Evolutionary conservation across 2,329 filamentous ascomycete species (phyloP), one percentile per base, ranked within the genome.

Genomic region (Teratosphaeria destructans): DNA sequence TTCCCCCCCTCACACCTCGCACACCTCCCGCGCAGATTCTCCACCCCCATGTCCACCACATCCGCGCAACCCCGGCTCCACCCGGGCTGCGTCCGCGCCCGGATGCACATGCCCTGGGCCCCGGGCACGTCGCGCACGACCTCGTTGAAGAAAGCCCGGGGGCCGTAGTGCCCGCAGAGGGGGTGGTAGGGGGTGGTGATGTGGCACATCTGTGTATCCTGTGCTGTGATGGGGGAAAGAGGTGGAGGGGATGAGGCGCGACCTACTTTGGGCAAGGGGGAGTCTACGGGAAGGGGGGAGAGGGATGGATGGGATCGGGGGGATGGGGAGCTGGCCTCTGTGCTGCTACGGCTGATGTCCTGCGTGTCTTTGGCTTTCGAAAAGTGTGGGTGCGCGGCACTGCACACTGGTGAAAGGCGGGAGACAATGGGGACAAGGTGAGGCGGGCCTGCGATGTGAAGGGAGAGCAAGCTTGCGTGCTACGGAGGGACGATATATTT

Each of bases 101-200:
- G 60, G 10, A 63, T 56, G 43, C 63, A 65, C 12, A 49, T 58
- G 12, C 60, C 63, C 37, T 57, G 57, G 27, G 54, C 32, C 10
- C 61, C 26, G 1, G 6, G 23, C 8, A 52, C n/a, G 12, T 32
- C 29, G 29, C n/a, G 14, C 16, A 59, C 64, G 29, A 57, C 57
- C 56, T 57, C 55, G 12, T 49, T 37, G 59, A 63, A 66, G 56
- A 26, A n/a, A 34, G 54, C 8, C 34, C 61, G 55, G 54, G 43
- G 5, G 10, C 61, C 64, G 29, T 58, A 60, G 57, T 59, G 58
- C 14, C 47, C 34, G 60, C 64, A 66, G 56, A 26, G 23, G 43
- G 54, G 5, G 43, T 64, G 57, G 56, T 61, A 59, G 34, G 60
- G 57, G 19, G 60, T 60, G 39, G 35, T 57, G 43, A 54, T 57